Conservation (phyloP, 441 rosid species). For the Omphalea diandra region DNA sequence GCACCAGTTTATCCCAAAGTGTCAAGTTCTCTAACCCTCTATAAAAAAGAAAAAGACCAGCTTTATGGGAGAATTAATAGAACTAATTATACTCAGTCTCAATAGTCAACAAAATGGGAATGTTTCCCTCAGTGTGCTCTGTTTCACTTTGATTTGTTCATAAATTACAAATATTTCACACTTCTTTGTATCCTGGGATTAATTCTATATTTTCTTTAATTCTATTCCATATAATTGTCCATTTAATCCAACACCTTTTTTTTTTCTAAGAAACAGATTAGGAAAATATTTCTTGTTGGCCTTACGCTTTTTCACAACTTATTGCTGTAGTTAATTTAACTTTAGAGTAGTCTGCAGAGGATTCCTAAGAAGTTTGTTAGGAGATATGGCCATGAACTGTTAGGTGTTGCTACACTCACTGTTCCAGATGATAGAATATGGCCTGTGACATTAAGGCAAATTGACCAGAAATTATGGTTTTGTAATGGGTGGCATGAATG, state of each 20-base stretch:
- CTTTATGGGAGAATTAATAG: neutral
- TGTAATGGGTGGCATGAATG: slow-evolving; percentile 88
- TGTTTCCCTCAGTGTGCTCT: neutral
- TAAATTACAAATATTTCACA: too few relatives aligned
- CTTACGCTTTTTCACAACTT: neutral
- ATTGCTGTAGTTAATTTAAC: neutral
- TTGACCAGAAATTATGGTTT: slow-evolving; percentile 73
- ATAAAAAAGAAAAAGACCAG: neutral
- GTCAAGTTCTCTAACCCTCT: neutral
- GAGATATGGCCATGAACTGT: slow-evolving; percentile 72
- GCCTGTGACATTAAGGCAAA: slow-evolving; percentile 64
- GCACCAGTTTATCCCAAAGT: neutral
- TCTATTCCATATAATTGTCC: neutral
- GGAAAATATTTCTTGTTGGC: neutral
- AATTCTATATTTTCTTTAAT: neutral
- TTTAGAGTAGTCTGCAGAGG: slow-evolving; percentile 51
- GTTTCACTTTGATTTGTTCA: neutral
- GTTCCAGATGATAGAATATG: slow-evolving; percentile 82
- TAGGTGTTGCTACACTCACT: slow-evolving; percentile 61
- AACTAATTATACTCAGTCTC: too few relatives aligned
- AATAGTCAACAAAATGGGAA: too few relatives aligned
- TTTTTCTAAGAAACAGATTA: neutral
- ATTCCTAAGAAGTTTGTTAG: slow-evolving; percentile 81
- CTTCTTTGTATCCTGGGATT: neutral
- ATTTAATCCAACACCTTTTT: neutral